A percentile compares a stretch with the other conserved stretches of the same genome.
These are phyloP conservation scores for Galerina sulciceps DNA, from an alignment of 768 basidiomycete species.

Conservation along the genomic window DNA sequence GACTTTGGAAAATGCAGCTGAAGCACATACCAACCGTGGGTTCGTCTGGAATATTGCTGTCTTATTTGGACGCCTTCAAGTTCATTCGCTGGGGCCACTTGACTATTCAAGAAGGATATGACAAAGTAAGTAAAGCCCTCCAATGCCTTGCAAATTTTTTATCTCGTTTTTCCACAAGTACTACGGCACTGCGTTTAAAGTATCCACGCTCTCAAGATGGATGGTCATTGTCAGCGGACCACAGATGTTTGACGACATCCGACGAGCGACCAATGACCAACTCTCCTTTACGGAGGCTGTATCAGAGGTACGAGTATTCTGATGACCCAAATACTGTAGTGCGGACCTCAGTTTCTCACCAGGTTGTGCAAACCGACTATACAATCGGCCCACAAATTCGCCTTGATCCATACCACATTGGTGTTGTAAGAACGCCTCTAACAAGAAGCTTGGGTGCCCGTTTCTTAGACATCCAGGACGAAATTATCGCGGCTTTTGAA, in stretches of 20 bases:
- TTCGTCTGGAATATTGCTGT: constrained; percentile 7
- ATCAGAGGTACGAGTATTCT: not conserved
- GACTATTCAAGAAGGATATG: constrained; percentile 12
- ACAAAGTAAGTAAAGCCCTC: constrained; percentile 1
- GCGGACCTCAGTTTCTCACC: not conserved
- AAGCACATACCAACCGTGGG: constrained; percentile 14
- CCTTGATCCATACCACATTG: constrained; percentile 11
- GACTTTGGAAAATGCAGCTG: not conserved
- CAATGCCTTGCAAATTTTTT: not conserved
- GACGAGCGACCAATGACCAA: constrained; percentile 8
- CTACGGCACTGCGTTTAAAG: constrained; percentile 9
- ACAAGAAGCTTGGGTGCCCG: constrained; percentile 6
- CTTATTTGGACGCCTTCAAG: constrained; percentile 9
- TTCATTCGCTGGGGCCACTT: constrained; percentile 4
- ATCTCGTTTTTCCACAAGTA: not conserved
- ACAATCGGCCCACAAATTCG: constrained; percentile 8
- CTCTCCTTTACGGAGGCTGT: constrained; percentile 11
- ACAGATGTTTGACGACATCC: constrained; percentile 13
- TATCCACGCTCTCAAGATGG: constrained; percentile 7
- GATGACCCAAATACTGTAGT: not conserved
- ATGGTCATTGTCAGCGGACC: constrained; percentile 12
- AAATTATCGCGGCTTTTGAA: constrained; percentile 43
- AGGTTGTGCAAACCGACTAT: constrained; percentile 9
- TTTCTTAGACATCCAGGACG: constrained; percentile 31
- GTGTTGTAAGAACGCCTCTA: constrained; percentile 5